phyloP scores from a whole-genome alignment of 2,329 filamentous ascomycete species.

The Chrysosporium queenslandicum region DNA sequence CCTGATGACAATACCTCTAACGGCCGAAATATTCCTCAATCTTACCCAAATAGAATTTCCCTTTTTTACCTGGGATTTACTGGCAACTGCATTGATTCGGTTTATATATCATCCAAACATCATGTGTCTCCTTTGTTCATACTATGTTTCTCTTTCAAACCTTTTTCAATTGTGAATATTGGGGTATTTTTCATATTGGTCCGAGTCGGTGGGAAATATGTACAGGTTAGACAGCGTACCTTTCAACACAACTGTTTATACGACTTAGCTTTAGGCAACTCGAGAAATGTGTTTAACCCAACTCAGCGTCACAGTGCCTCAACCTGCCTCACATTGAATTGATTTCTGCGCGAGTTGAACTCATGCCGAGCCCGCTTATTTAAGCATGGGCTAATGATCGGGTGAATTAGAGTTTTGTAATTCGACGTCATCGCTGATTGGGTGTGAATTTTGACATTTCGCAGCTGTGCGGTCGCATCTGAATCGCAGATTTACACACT shows the following conservation, averaged over 20 bases:
- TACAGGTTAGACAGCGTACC: not conserved
- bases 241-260: not conserved
- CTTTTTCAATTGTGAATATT: not conserved
- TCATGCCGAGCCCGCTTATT: too few species aligned
- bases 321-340: too few species aligned
- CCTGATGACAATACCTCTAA: not conserved
- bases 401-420: too few species aligned
- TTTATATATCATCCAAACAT: not conserved
- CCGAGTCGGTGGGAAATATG: not conserved
- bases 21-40: not conserved
- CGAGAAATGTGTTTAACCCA: too few species aligned
- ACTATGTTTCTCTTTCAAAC: not conserved
- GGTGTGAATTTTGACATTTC: not conserved
- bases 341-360: too few species aligned
- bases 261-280: not conserved
- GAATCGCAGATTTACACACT: not conserved
- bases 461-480: too few species aligned
- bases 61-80: not conserved
- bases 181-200: not conserved
- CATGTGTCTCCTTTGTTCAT: not conserved
- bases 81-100: constrained; percentile 2
- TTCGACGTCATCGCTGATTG: not conserved
- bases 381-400: too few species aligned
- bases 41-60: constrained; percentile 1
- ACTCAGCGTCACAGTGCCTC: too few species aligned